These are phyloP conservation scores for Mycena polygramma DNA, from an alignment of 768 basidiomycete species.

Conservation along the genomic window DNA sequence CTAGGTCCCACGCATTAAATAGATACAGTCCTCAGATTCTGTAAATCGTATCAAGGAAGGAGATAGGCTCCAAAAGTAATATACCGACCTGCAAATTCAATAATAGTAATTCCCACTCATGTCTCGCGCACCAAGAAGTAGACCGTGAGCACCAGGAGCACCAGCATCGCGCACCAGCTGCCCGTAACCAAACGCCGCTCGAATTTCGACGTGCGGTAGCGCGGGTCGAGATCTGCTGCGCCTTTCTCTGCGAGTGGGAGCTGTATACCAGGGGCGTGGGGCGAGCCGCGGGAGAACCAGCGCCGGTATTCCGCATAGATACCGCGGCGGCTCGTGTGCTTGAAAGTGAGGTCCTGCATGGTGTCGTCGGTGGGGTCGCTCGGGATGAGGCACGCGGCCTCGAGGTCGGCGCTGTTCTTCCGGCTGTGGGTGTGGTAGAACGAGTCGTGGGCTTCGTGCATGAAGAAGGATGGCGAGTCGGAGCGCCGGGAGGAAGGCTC, in stretches of 20 bases:
- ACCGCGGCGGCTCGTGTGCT: constrained; percentile 11
- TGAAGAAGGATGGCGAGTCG: constrained; percentile 17
- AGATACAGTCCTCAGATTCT: background rate
- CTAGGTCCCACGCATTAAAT: background rate
- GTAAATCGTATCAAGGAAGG: background rate
- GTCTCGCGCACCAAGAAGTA: constrained; percentile 34
- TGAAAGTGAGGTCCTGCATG: constrained; percentile 17
- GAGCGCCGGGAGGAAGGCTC: constrained; percentile 9
- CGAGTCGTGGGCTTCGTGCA: constrained; percentile 18
- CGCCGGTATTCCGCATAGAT: constrained; percentile 23
- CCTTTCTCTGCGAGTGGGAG: constrained; percentile 3
- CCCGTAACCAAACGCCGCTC: constrained; percentile 30
- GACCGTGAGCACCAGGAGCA: constrained; percentile 30
- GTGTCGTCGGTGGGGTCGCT: constrained; percentile 5
- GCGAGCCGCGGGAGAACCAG: constrained; percentile 16
- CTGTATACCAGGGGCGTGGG: background rate
- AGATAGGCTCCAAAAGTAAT: background rate
- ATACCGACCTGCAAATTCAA: constrained; percentile 1
- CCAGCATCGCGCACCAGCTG: constrained; percentile 33
- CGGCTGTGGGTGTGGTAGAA: constrained; percentile 26
- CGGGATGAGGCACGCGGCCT: constrained; percentile 27
- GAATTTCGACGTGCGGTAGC: constrained; percentile 8
- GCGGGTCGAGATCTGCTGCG: background rate
- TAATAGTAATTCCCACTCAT: constrained; percentile 9
- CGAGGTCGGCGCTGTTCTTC: constrained; percentile 24